Evolutionary conservation across 1,284 basidiomycete species (phyloP).

Genomic region (Exobasidium cylindrosporum): DNA sequence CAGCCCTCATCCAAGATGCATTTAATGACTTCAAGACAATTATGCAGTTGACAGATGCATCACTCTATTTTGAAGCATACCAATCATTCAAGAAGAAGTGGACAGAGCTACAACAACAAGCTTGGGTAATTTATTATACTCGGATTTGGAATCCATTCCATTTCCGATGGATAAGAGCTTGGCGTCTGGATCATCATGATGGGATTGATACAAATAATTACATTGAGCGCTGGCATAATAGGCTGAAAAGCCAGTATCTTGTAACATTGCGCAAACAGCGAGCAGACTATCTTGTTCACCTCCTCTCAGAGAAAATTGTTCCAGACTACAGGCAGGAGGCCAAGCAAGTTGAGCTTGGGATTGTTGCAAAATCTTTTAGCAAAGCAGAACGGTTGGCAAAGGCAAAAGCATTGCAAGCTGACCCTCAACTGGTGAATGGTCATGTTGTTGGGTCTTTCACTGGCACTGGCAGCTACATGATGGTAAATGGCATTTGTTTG

Average conservation of each 20-base stretch:
- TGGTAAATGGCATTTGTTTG: background rate
- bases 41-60: background rate
- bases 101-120: constrained; percentile 74
- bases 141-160: constrained; percentile 64
- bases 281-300: constrained; percentile 6
- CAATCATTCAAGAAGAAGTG: background rate
- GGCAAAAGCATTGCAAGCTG: background rate
- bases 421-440: background rate
- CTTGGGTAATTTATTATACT: constrained; percentile 77
- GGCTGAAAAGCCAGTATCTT: constrained; percentile 1
- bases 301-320: background rate
- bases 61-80: background rate
- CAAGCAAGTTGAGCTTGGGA: background rate
- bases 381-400: background rate
- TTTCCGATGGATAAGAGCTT: background rate
- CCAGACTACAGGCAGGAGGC: background rate
- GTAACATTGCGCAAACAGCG: constrained; percentile 5
- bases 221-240: constrained; percentile 1
- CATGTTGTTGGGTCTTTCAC: background rate
- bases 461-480: background rate
- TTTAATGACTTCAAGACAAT: background rate
- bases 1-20: background rate
- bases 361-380: background rate
- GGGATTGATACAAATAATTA: background rate
- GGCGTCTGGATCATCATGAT: background rate